A percentile compares a stretch with the other conserved stretches of the same genome.
phyloP scores from a whole-genome alignment of 2,329 filamentous ascomycete genomes.

The Verticillium nonalfalfae region DNA sequence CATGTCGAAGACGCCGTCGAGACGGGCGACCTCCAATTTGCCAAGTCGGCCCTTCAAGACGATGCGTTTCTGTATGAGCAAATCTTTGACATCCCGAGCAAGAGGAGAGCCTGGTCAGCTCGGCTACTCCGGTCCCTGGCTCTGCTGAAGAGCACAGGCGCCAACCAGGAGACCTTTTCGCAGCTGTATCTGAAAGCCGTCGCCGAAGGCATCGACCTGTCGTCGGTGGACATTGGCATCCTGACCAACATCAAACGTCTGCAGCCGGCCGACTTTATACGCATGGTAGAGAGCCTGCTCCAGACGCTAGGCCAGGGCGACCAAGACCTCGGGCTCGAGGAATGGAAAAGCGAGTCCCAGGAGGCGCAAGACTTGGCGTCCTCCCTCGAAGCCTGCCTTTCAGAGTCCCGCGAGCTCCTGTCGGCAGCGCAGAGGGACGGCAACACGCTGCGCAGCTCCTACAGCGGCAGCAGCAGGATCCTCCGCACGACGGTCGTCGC shows the following conservation, averaged over 20 bases:
- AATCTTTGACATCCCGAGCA: constrained; percentile 24
- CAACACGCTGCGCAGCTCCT: constrained; percentile 62
- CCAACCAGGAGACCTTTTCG: constrained; percentile 35
- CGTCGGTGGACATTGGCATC: constrained; percentile 45
- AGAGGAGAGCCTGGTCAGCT: constrained; percentile 29
- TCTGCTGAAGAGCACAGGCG: constrained; percentile 31
- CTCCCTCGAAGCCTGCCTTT: constrained; percentile 32
- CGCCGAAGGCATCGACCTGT: constrained; percentile 42
- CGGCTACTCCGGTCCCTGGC: constrained; percentile 42
- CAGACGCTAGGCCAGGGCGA: constrained; percentile 27
- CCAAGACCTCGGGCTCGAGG: constrained; percentile 26
- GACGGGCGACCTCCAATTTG: constrained; percentile 30
- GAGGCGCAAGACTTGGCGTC: constrained; percentile 23
- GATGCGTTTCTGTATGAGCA: constrained; percentile 47
- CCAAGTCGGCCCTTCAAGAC: constrained; percentile 52
- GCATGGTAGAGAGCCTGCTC: constrained; percentile 35
- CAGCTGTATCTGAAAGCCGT: constrained; percentile 57
- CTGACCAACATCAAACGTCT: constrained; percentile 55
- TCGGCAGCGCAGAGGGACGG: constrained; percentile 35
- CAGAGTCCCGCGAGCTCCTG: constrained; percentile 39
- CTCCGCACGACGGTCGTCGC: constrained; percentile 73
- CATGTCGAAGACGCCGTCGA: constrained; percentile 42
- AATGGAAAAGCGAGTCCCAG: constrained; percentile 17
- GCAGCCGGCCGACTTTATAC: constrained; percentile 40
- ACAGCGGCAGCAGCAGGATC: constrained; percentile 64